phyloP scores from a whole-genome alignment of 2,329 filamentous ascomycete species.

The Aspergillus luchuensis region DNA sequence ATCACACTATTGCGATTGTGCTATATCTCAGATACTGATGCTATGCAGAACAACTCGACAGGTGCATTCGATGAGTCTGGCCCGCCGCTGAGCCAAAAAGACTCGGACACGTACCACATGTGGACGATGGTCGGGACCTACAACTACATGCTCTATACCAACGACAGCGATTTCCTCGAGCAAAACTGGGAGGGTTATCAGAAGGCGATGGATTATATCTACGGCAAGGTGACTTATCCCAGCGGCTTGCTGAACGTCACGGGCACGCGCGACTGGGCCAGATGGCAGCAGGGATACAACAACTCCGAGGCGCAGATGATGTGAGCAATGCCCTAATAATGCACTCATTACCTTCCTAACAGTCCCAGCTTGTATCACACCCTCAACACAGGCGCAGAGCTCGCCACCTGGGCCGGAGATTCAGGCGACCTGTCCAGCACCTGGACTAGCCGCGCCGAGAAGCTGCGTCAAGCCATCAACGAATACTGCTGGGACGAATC shows the following conservation, averaged over 20 bases:
- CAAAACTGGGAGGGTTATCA: slow-evolving; percentile 54
- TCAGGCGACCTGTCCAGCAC: slow-evolving; percentile 39
- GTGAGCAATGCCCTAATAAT: slow-evolving; percentile 17
- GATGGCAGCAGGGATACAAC: slow-evolving; percentile 53
- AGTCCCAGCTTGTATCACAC: slow-evolving; percentile 52
- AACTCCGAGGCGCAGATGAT: slow-evolving; percentile 57
- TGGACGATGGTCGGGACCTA: slow-evolving; percentile 61
- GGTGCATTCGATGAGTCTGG: slow-evolving; percentile 41
- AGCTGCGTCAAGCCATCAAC: slow-evolving; percentile 51
- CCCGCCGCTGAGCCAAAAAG: slow-evolving; percentile 36
- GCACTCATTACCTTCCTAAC: slow-evolving; percentile 6
- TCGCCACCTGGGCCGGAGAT: slow-evolving; percentile 54
- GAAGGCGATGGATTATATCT: slow-evolving; percentile 50
- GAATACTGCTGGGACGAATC: slow-evolving; percentile 52
- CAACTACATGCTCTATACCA: slow-evolving; percentile 60
- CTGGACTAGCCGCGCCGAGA: slow-evolving; percentile 42
- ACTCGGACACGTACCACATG: slow-evolving; percentile 45
- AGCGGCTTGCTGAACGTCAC: slow-evolving; percentile 55
- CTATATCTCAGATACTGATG: neutral
- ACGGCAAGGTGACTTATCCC: slow-evolving; percentile 46
- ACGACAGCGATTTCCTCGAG: slow-evolving; percentile 53
- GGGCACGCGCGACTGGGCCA: slow-evolving; percentile 55
- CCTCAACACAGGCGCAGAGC: slow-evolving; percentile 54
- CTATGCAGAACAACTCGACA: slow-evolving; percentile 27
- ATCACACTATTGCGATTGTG: no score